Percentiles rank a stretch among this genome's conserved stretches.
phyloP scores from a whole-genome alignment of 306 rosid species.

The Corylus avellana region DNA sequence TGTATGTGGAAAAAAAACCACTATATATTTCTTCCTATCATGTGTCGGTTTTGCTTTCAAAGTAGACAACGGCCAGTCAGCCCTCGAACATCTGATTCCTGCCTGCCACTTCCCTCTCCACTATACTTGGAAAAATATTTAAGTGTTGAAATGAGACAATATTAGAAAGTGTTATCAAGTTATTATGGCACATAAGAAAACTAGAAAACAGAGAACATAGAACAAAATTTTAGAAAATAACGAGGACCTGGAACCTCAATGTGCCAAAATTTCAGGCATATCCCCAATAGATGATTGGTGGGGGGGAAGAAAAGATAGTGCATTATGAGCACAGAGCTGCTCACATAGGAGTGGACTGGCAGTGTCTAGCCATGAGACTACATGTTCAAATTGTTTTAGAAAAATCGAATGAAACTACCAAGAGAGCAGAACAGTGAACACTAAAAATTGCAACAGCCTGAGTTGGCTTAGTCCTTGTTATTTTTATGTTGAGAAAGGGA shows the following conservation, averaged over 20 bases:
- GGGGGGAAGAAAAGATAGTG: neutral
- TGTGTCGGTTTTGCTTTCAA: conserved; percentile 97
- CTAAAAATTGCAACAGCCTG: neutral
- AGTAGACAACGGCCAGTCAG: conserved; percentile 95
- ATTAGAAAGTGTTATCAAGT: conserved; percentile 19
- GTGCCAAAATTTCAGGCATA: neutral
- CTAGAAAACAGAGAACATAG: neutral
- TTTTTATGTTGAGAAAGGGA: neutral
- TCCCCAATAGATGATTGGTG: neutral
- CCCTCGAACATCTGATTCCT: conserved; percentile 91
- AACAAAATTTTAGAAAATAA: neutral
- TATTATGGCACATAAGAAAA: conserved; percentile 7
- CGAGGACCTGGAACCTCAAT: neutral
- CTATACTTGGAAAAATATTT: conserved; percentile 50
- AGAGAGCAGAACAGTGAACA: neutral
- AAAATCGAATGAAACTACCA: neutral
- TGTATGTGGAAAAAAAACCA: conserved; percentile 88
- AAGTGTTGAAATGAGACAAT: conserved; percentile 26
- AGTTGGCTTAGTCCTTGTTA: neutral
- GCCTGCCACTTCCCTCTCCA: conserved; percentile 99
- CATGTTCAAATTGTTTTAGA: neutral
- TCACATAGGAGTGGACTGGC: conserved; percentile 11
- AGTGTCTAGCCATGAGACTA: conserved; percentile 14
- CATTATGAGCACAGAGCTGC: neutral
- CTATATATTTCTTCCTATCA: conserved; percentile 86